A percentile compares a stretch with the other conserved stretches of the same genome.
These are phyloP conservation scores for Plectosphaerella sp. DNA, from an alignment of 2,329 filamentous ascomycete species.

Conservation along the genomic window DNA sequence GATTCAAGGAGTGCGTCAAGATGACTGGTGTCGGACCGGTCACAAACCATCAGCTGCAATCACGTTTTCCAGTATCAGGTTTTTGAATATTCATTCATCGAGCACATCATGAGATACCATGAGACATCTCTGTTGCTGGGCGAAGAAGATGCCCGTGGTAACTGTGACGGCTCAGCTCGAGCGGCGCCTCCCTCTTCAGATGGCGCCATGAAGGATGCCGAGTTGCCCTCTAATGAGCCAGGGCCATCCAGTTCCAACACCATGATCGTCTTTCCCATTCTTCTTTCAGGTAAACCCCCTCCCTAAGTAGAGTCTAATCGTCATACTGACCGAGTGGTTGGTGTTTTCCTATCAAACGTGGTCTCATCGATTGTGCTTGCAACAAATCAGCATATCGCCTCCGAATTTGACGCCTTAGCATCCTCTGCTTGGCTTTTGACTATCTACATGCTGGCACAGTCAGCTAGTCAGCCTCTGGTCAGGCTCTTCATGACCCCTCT, in stretches of 20 bases:
- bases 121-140: too few relatives aligned
- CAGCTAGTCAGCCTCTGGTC: neutral
- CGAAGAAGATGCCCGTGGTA: too few relatives aligned
- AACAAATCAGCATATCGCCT: constrained; percentile 9
- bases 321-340: neutral
- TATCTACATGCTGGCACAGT: neutral
- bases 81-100: too few relatives aligned
- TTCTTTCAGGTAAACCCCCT: neutral
- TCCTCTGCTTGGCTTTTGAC: neutral
- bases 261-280: constrained; percentile 2
- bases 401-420: constrained; percentile 4
- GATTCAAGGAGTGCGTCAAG: too few relatives aligned
- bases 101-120: too few relatives aligned
- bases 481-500: neutral
- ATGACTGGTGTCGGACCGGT: too few relatives aligned
- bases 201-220: too few relatives aligned
- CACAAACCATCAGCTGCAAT: too few relatives aligned
- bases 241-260: neutral
- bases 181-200: too few relatives aligned
- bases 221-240: neutral
- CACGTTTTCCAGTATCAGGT: too few relatives aligned
- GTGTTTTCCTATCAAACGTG: constrained; percentile 9
- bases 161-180: too few relatives aligned
- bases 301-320: too few relatives aligned
- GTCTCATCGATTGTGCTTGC: constrained; percentile 10